These are phyloP conservation scores for Neurospora sublineolata DNA, from an alignment of 495 filamentous ascomycete species.

Conservation along the genomic window DNA sequence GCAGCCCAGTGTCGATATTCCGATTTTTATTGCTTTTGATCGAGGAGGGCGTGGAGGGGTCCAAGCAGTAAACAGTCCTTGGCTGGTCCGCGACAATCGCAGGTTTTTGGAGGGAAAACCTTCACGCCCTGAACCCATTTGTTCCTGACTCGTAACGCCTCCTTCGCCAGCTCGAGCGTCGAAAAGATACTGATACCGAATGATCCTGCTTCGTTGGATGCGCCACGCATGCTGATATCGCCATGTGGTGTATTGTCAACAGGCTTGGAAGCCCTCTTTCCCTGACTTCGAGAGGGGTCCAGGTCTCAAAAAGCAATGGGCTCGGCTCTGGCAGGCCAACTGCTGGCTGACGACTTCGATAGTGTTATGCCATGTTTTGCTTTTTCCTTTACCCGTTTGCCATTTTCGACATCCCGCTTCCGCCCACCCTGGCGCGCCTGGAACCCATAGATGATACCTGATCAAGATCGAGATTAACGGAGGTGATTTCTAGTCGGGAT, in stretches of 20 bases:
- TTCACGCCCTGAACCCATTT: neutral
- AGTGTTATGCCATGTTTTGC: neutral
- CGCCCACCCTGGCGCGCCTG: neutral
- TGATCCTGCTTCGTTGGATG: neutral
- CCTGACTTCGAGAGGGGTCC: neutral
- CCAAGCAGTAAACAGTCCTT: neutral
- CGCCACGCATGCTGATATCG: neutral
- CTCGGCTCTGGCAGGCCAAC: neutral
- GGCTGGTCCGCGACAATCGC: neutral
- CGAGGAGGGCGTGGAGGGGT: neutral
- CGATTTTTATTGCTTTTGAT: neutral
- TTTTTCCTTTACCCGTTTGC: neutral
- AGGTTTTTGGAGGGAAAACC: neutral
- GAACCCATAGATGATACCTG: neutral
- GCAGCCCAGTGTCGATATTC: constrained; percentile 1
- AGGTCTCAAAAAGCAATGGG: neutral
- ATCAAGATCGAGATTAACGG: neutral
- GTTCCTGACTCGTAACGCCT: constrained; percentile 1
- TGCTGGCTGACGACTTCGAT: neutral
- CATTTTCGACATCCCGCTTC: neutral
- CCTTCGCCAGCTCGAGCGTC: neutral
- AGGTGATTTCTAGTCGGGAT: neutral
- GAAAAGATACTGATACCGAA: neutral
- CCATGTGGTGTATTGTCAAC: neutral
- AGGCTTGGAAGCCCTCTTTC: neutral